A percentile compares a stretch with the other conserved stretches of the same genome.
Conservation (phyloP, 2,329 filamentous ascomycete genomes). For the Neopestalotiopsis sp. region DNA sequence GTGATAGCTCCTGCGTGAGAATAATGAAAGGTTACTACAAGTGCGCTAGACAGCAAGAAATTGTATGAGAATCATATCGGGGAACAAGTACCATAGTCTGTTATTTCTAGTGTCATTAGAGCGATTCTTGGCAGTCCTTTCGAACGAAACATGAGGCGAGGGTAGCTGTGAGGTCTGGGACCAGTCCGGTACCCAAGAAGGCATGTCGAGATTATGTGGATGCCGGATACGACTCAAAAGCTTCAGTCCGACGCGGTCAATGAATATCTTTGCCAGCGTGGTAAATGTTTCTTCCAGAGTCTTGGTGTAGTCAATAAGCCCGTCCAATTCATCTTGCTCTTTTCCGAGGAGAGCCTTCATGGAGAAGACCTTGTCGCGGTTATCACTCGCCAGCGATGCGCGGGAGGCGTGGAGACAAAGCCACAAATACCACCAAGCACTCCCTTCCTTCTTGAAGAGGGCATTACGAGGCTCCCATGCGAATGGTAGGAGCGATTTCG, state of each 20-base stretch:
- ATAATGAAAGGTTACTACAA: neutral
- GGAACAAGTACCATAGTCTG: neutral
- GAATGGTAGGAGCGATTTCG: neutral
- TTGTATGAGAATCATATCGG: neutral
- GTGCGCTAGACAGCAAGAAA: neutral
- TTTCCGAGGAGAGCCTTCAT: neutral
- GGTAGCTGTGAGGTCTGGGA: neutral
- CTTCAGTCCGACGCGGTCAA: neutral
- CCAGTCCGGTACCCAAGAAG: slow-evolving; percentile 1
- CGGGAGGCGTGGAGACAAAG: neutral
- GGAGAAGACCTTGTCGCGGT: neutral
- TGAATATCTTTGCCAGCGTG: neutral
- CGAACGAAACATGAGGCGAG: neutral
- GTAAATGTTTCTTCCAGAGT: neutral
- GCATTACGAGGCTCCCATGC: neutral
- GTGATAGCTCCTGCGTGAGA: too few relatives aligned
- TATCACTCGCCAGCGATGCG: neutral
- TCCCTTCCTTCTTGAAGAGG: neutral
- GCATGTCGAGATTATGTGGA: neutral
- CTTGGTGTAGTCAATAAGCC: neutral
- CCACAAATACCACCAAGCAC: neutral
- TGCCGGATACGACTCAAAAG: neutral
- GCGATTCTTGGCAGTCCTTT: neutral
- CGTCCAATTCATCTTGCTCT: neutral
- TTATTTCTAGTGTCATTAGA: neutral